phyloP scores from a whole-genome alignment of 495 filamentous ascomycete genomes.

The Cairneyella variabilis region DNA sequence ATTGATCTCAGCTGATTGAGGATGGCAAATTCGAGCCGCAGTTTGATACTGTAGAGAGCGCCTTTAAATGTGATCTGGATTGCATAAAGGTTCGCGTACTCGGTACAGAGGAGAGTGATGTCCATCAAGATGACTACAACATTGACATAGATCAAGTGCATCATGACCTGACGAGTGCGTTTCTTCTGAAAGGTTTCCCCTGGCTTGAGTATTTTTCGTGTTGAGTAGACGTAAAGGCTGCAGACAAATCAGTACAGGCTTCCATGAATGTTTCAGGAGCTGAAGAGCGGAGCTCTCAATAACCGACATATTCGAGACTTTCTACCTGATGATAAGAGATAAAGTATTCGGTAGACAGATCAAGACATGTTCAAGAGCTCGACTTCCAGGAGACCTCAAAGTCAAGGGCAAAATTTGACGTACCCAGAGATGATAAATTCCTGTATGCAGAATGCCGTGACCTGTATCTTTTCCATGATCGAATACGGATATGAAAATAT shows the following conservation, averaged over 20 bases:
- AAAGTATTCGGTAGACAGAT: too few relatives aligned
- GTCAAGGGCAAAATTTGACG: too few relatives aligned
- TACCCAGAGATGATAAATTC: slow-evolving; percentile 56
- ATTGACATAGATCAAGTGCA: slow-evolving; percentile 28
- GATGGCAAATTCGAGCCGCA: slow-evolving; percentile 37
- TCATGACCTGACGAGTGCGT: slow-evolving; percentile 8
- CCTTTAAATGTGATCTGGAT: slow-evolving; percentile 30
- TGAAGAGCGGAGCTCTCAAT: too few relatives aligned
- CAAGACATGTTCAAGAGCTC: too few relatives aligned
- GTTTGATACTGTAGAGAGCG: slow-evolving; percentile 33
- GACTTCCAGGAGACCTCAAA: too few relatives aligned
- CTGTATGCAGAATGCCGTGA: slow-evolving; percentile 55
- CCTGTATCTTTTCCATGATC: slow-evolving; percentile 54
- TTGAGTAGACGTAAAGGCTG: slow-evolving; percentile 54
- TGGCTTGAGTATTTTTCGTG: slow-evolving; percentile 43
- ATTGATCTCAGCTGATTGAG: slow-evolving; percentile 30
- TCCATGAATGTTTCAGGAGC: too few relatives aligned
- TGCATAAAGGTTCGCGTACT: slow-evolving; percentile 26
- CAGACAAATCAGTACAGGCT: too few relatives aligned
- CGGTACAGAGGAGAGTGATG: slow-evolving; percentile 23
- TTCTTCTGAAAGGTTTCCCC: slow-evolving; percentile 8
- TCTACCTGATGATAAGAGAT: too few relatives aligned
- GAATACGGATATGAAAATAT: slow-evolving; percentile 37
- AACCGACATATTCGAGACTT: too few relatives aligned
- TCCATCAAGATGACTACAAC: slow-evolving; percentile 25